These are phyloP conservation scores for Tetratostichococcus sp. DNA, from an alignment of 139 green algal genomes.

Conservation along the genomic window DNA sequence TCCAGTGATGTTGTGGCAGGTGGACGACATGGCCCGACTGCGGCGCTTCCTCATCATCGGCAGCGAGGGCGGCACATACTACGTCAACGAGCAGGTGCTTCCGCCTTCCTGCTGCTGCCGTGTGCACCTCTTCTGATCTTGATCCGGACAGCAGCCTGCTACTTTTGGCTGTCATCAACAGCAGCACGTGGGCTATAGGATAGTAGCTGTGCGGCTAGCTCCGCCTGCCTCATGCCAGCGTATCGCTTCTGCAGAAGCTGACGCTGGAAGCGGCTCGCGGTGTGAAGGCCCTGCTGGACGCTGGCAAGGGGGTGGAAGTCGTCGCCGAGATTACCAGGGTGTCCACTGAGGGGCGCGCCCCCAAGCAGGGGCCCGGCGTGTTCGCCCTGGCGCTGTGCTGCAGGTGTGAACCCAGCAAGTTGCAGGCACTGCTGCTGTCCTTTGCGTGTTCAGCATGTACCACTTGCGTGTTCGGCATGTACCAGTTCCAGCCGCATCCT, in stretches of 20 bases:
- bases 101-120: too few species aligned
- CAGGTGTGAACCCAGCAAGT: background rate
- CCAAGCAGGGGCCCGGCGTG: constrained; percentile 8
- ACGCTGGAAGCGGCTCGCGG: constrained; percentile 7
- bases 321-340: background rate
- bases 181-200: too few species aligned
- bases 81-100: background rate
- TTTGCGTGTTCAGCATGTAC: too few species aligned
- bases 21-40: background rate
- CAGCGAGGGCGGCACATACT: background rate
- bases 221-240: too few species aligned
- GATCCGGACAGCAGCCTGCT: too few species aligned
- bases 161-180: too few species aligned
- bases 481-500: too few species aligned
- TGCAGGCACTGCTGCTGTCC: too few species aligned
- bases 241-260: too few species aligned
- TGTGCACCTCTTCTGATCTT: too few species aligned
- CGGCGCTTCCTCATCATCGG: background rate
- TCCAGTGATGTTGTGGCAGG: background rate
- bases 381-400: constrained; percentile 15
- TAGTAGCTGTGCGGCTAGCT: too few species aligned
- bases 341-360: background rate
- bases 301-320: background rate
- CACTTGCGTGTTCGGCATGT: too few species aligned
- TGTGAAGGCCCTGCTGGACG: constrained; percentile 14